phyloP scores from a whole-genome alignment of 106 monocot species.

The Dendrobium catenatum region DNA sequence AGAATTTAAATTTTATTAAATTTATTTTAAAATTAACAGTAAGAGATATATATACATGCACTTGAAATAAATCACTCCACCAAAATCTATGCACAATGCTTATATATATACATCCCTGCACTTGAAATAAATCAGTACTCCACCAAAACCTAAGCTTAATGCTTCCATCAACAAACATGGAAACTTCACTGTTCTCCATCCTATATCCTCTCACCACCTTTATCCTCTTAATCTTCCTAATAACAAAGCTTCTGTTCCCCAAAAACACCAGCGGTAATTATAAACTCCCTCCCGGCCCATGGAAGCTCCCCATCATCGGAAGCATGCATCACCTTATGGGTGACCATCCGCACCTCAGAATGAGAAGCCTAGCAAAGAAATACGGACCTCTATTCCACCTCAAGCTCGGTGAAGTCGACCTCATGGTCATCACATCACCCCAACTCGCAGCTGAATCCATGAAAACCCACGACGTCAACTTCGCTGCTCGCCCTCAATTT shows the following conservation, averaged over 20 bases:
- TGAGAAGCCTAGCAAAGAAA: slow-evolving; percentile 1
- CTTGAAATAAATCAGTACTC: no score
- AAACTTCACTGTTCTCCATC: background rate
- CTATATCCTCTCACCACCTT: background rate
- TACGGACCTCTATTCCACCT: slow-evolving; percentile 23
- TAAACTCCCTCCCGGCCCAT: slow-evolving; percentile 14
- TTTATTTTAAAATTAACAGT: no score
- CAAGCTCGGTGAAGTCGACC: slow-evolving; percentile 16
- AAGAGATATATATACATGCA: no score
- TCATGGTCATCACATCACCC: slow-evolving; percentile 12
- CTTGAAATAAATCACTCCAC: no score
- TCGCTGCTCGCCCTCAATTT: slow-evolving; percentile 4
- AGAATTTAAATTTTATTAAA: no score
- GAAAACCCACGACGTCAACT: slow-evolving; percentile 11
- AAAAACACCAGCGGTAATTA: background rate
- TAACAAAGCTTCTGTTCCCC: background rate
- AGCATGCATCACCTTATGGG: slow-evolving; percentile 21
- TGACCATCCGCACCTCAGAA: background rate
- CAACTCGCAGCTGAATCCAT: slow-evolving; percentile 12
- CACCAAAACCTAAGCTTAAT: no score
- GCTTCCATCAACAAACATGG: background rate
- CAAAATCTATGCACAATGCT: no score
- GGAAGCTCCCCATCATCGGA: slow-evolving; percentile 21
- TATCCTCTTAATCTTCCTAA: background rate
- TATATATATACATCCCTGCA: no score